Evolutionary conservation across 2,329 filamentous ascomycete species (phyloP).

Genomic region (Cladorrhinum sp.): DNA sequence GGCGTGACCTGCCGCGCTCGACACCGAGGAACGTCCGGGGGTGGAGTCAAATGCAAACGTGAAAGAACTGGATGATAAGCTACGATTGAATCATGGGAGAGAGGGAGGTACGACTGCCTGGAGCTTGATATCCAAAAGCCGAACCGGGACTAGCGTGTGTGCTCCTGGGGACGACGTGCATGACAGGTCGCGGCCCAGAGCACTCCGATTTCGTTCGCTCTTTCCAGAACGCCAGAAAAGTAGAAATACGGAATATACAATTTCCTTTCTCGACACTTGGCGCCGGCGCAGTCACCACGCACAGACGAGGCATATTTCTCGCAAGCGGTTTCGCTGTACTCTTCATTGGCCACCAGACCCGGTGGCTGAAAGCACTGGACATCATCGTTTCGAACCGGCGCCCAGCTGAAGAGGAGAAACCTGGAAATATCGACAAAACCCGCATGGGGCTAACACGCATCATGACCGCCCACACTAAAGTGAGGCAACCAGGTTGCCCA

Average conservation of each 20-base stretch:
- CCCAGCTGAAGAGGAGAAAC: background rate
- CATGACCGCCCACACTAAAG: too few relatives aligned
- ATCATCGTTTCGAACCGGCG: background rate
- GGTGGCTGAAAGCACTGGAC: conserved; percentile 7
- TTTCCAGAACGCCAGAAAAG: background rate
- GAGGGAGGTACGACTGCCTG: too few relatives aligned
- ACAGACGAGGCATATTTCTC: background rate
- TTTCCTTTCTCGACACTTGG: background rate
- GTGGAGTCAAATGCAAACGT: too few relatives aligned
- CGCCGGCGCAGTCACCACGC: too few relatives aligned
- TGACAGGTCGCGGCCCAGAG: too few relatives aligned
- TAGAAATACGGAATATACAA: background rate
- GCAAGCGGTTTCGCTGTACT: background rate
- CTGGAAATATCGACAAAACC: background rate
- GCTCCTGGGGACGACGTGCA: too few relatives aligned
- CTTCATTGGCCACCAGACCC: background rate
- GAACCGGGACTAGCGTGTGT: too few relatives aligned
- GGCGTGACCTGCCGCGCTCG: background rate
- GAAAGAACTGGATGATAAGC: background rate
- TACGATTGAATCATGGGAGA: too few relatives aligned
- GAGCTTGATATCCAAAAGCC: background rate
- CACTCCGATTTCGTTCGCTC: too few relatives aligned
- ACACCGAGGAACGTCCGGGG: background rate
- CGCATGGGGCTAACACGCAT: background rate
- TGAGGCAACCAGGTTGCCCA: too few relatives aligned